phyloP scores from a whole-genome alignment of 371 early-diverging fungal genomes.

The Mucor irregularis region DNA sequence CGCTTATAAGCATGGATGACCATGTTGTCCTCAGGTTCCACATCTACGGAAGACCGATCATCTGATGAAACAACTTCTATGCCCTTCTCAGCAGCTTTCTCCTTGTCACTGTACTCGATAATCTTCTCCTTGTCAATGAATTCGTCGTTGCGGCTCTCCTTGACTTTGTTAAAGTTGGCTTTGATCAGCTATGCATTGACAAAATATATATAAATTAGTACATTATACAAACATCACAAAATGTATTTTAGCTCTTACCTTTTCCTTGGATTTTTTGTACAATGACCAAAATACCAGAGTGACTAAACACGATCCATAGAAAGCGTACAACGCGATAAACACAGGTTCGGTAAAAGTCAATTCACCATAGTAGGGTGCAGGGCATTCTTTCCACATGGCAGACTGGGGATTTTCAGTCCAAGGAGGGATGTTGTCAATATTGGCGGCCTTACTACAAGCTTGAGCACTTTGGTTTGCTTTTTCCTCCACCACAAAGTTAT shows the following conservation, averaged over 20 bases:
- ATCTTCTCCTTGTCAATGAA: conserved; percentile 3
- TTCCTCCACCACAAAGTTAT: conserved; percentile 41
- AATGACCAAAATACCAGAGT: conserved; percentile 53
- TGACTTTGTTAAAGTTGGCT: conserved; percentile 5
- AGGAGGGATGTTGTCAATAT: conserved; percentile 14
- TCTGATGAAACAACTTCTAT: background rate
- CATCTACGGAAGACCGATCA: conserved; percentile 1
- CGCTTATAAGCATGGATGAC: conserved; percentile 42
- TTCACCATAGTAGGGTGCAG: conserved; percentile 45
- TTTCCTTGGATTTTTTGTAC: conserved; percentile 56
- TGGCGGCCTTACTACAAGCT: background rate
- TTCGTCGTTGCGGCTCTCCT: conserved; percentile 9
- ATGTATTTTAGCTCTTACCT: too few relatives aligned
- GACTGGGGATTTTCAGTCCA: conserved; percentile 39
- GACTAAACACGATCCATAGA: conserved; percentile 62
- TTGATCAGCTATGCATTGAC: background rate
- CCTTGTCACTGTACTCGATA: background rate
- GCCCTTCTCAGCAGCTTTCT: too few relatives aligned
- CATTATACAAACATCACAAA: too few relatives aligned
- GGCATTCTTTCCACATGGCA: conserved; percentile 59
- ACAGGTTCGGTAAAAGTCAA: conserved; percentile 42
- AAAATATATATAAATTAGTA: too few relatives aligned
- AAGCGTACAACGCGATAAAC: conserved; percentile 51
- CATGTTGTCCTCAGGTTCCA: conserved; percentile 31
- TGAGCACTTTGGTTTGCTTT: conserved; percentile 39